phyloP scores from a whole-genome alignment of 306 rosid species.

The Sechiopsis laciniata region DNA sequence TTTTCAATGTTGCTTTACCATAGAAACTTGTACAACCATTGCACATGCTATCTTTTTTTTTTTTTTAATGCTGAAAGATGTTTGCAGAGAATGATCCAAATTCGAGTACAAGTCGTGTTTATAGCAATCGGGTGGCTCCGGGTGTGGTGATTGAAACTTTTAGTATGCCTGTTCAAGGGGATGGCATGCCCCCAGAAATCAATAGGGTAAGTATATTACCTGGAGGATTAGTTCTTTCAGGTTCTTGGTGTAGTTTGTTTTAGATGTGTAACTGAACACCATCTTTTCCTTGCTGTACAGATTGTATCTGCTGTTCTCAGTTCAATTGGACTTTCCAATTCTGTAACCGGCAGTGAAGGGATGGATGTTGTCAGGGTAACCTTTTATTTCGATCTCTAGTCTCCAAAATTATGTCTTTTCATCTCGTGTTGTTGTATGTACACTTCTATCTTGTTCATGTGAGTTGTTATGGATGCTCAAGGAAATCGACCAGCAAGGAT shows the following conservation, averaged over 20 bases:
- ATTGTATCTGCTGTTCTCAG: constrained; percentile 80
- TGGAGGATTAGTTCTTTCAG: background rate
- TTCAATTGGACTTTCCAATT: constrained; percentile 66
- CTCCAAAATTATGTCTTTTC: background rate
- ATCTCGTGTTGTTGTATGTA: background rate
- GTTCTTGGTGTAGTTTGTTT: constrained; percentile 4
- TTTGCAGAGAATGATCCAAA: constrained; percentile 66
- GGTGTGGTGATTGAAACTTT: constrained; percentile 88
- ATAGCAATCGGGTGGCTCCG: constrained; percentile 60
- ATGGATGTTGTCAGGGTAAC: constrained; percentile 68
- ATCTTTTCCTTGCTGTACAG: constrained; percentile 35
- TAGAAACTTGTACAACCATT: background rate
- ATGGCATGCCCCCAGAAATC: constrained; percentile 66
- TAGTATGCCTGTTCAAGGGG: constrained; percentile 79
- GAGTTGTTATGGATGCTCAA: constrained; percentile 40
- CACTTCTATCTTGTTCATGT: constrained; percentile 20
- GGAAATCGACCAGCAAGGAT: constrained; percentile 62
- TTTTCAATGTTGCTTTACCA: background rate
- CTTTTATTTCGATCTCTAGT: background rate
- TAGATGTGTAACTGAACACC: constrained; percentile 16
- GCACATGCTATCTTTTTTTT: background rate
- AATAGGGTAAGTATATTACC: constrained; percentile 48
- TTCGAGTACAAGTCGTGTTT: constrained; percentile 63
- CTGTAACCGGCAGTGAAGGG: constrained; percentile 59
- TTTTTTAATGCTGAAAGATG: constrained; percentile 26